These are phyloP conservation scores for Cryomyces minteri DNA, from an alignment of 495 filamentous ascomycete species.

Conservation along the genomic window DNA sequence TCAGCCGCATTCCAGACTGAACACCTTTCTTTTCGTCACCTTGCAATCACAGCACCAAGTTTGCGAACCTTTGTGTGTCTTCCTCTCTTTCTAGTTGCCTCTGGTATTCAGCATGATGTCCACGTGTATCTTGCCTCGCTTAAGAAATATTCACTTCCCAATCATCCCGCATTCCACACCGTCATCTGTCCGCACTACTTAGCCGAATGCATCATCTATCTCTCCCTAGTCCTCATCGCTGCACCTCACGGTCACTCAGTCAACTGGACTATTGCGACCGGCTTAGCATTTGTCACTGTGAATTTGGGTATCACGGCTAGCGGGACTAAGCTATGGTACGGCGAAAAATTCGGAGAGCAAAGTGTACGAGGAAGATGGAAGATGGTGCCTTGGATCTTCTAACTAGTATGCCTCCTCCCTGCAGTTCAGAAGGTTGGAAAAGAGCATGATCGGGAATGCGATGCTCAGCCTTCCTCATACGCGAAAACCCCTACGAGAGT, in stretches of 20 bases:
- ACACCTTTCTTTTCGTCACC: conserved; percentile 2
- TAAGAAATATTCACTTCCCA: conserved; percentile 62
- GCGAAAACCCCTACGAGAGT: no score
- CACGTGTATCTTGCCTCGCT: conserved; percentile 66
- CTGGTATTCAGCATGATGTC: conserved; percentile 59
- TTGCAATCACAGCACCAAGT: conserved; percentile 25
- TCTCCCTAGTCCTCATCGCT: conserved; percentile 54
- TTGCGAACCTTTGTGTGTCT: conserved; percentile 41
- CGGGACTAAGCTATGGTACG: conserved; percentile 66
- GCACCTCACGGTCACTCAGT: conserved; percentile 41
- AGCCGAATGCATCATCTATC: conserved; percentile 69
- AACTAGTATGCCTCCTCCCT: not conserved
- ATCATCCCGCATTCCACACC: conserved; percentile 45
- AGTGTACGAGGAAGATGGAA: conserved; percentile 49
- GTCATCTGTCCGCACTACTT: conserved; percentile 84
- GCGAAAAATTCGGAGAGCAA: conserved; percentile 52
- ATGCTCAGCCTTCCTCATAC: no score
- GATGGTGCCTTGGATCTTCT: conserved; percentile 62
- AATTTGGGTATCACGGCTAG: conserved; percentile 75
- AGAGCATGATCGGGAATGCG: no score
- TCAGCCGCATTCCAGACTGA: conserved; percentile 3
- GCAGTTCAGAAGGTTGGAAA: no score
- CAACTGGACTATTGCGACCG: conserved; percentile 58
- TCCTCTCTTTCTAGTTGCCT: conserved; percentile 54
- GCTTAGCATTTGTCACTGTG: conserved; percentile 48